Conservation (phyloP, 805 yeast genomes). For the Torulaspora quercuum region DNA sequence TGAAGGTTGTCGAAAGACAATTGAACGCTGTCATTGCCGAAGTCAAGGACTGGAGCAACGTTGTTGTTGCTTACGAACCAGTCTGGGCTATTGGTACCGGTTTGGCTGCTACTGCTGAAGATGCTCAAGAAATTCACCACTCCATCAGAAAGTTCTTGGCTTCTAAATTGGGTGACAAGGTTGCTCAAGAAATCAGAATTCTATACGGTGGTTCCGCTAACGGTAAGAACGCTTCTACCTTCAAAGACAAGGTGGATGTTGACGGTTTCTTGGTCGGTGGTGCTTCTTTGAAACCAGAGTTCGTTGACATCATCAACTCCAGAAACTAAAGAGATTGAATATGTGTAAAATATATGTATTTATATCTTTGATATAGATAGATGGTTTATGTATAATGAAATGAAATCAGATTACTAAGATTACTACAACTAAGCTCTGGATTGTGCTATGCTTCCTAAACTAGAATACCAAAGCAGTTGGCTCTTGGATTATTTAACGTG, state of each 20-base stretch:
- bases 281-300: conserved; percentile 98
- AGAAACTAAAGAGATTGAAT: conserved; percentile 41
- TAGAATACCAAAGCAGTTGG: conserved; percentile 75
- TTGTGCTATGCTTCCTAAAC: no score
- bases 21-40: conserved; percentile 80
- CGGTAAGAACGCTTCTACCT: conserved; percentile 85
- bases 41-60: conserved; percentile 82
- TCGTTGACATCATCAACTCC: conserved; percentile 89
- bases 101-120: conserved; percentile 96
- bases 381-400: conserved; percentile 14
- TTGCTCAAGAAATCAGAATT: conserved; percentile 80
- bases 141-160: conserved; percentile 80
- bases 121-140: conserved; percentile 93
- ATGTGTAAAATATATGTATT: conserved; percentile 6
- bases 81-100: conserved; percentile 99
- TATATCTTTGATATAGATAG: conserved; percentile 6
- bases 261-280: conserved; percentile 99
- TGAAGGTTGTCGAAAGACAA: conserved; percentile 85
- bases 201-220: conserved; percentile 98
- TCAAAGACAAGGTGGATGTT: conserved; percentile 88
- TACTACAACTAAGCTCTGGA: no score
- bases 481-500: conserved; percentile 42
- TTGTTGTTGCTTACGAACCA: conserved; percentile 98
- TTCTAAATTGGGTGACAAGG: conserved; percentile 69
- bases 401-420: not conserved